Base-by-base conservation (phyloP, 176 grass and related monocot species). In the Musa schizocarpa region DNA sequence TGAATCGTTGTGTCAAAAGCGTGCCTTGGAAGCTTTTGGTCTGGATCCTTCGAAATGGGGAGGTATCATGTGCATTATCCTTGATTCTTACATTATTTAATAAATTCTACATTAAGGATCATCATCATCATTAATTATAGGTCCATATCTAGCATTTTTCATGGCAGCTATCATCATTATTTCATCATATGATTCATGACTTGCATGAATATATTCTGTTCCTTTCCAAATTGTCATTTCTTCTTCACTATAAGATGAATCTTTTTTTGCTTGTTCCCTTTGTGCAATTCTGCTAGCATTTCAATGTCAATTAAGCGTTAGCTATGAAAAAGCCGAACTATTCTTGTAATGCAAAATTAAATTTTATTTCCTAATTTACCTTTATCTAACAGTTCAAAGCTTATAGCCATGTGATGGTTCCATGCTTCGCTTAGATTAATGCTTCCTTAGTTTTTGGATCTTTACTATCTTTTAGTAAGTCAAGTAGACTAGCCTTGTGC, bases 11-110 rank as follows among this genome's bases (percentile, higher is more conserved):
- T 99, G 96, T 27, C 96, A 95, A 79, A 99, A 94, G 71, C 91
- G 96, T 67, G 96, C 96, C 74, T 63, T 99, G 69, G 91, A 99
- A 83, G 88, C 86, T 19, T 99, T 99, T 61, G 81, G 72, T 34
- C 82, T 99, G 66, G 91, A 99, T 74, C 88, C 90, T 9, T 84
- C 52, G 16, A 94, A 95, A 76, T 99, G 96, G 96, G 96, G 96
- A 92, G 91, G 96, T 99, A 86, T 85, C 51, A 17, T 58, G 2
- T 8, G 34, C n/a, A 27, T 14, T 51, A 11, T 56, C 2, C 11
- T 50, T 27, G 14, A 56, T 52, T 5, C 23, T 62, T 62, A 7
- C 20, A 62, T n/a, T 62, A 62, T 19, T 19, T 7, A 62, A 62
- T 12, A 19, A 8, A n/a, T 21, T 5, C 13, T 6, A 7, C 9